Evolutionary conservation across 495 filamentous ascomycete species (phyloP).

Genomic region (Penicillium paxilli): DNA sequence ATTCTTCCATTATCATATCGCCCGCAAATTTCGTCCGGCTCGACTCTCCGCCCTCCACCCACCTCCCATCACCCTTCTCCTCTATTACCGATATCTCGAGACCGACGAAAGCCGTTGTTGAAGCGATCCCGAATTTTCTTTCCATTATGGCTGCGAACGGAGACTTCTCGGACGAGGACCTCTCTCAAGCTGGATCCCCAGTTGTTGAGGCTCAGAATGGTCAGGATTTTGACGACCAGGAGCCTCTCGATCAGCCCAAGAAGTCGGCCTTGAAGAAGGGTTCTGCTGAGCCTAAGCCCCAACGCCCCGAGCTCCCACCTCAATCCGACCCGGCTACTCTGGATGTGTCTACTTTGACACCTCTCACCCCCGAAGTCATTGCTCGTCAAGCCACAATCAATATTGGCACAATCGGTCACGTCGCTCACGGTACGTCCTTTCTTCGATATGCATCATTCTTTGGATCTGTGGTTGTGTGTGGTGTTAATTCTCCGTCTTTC

Average conservation of each 20-base stretch:
- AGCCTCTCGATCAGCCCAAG: conserved; percentile 53
- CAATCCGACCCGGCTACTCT: conserved; percentile 88
- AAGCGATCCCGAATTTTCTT: conserved; percentile 22
- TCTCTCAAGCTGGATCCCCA: conserved; percentile 54
- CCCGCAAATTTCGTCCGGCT: conserved; percentile 45
- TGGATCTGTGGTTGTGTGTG: not conserved
- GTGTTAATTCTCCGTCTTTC: not conserved
- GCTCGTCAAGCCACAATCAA: conserved; percentile 97
- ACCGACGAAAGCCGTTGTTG: not conserved
- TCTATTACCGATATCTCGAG: conserved; percentile 8
- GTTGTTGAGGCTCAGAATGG: conserved; percentile 53
- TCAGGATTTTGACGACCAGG: conserved; percentile 54
- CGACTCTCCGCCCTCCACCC: conserved; percentile 23
- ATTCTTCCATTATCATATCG: conserved; percentile 44
- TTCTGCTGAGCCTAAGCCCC: conserved; percentile 44
- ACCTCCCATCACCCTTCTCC: conserved; percentile 13
- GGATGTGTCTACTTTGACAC: conserved; percentile 73
- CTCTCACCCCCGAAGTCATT: conserved; percentile 94
- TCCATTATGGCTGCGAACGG: conserved; percentile 65
- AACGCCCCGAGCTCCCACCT: conserved; percentile 69
- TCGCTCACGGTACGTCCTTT: conserved; percentile 68
- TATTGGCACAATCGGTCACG: conserved; percentile 92
- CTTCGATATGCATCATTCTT: not conserved
- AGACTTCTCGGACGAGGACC: conserved; percentile 59
- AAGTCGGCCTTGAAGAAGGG: conserved; percentile 71